Evolutionary conservation across 495 filamentous ascomycete species (phyloP), one percentile per base, ranked within the genome.

Genomic region (Lasiosphaeria hispida): DNA sequence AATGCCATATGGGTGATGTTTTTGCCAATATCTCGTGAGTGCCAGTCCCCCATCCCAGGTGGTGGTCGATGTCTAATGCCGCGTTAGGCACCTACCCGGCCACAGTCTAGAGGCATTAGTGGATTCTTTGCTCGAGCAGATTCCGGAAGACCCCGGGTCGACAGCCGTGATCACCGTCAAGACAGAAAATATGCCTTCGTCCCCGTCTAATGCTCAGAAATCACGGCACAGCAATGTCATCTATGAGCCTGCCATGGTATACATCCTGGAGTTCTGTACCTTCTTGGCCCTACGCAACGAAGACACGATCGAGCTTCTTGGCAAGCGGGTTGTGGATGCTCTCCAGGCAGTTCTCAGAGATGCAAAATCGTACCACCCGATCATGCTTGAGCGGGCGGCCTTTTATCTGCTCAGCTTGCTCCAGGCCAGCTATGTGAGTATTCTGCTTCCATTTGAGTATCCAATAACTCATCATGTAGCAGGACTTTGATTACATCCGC

Each of bases 161-260:
- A 82, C 85, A 0, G 60, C 53, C 34, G 87, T 96, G 41, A 93
- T 97, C 65, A 86, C 87, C 11, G 88, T 96, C 6, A 96, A 96
- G 72, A 77, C 89, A 4, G 94, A 97, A 15, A 78, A 87, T 45
- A 82, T 87, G 7, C 70, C 83, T 17, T 68, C 75, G 1, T 74
- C 80, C 3, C 76, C 85, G 38, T 61, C 78, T 10, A 90, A 89
- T 63, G 83, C 82, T 18, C 77, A 80, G 34, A 84, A 83, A 54
- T 57, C 71, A 49, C 63, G 64, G 48, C 69, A 74, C 37, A 77
- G 73, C 52, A 78, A 72, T 11, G 84, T 87, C 4, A 75, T 75
- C n/a, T 99, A 99, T 65, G 90, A 96, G 63, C 92, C 94, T 2
- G 83, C 86, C 1, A 78, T 93, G 61, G 87, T 96, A 0, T 97